phyloP scores from a whole-genome alignment of 441 rosid species.

The Rhodomyrtus psidioides region DNA sequence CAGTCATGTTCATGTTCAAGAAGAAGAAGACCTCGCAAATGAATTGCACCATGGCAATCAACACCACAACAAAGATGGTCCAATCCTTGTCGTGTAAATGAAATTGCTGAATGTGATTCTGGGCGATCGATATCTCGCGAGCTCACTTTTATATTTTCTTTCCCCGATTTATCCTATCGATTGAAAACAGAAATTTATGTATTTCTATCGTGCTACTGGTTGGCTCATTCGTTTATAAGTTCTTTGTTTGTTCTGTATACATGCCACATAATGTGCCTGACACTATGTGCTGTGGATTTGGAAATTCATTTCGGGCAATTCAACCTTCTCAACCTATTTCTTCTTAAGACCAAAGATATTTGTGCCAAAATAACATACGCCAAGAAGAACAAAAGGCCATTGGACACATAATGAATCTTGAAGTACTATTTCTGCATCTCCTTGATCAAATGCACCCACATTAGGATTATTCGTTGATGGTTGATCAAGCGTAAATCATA shows the following conservation, averaged over 20 bases:
- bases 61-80: not conserved
- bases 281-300: not conserved
- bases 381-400: too few relatives aligned
- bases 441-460: too few relatives aligned
- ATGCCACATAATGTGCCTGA: not conserved
- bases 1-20: conserved; percentile 9
- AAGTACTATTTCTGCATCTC: too few relatives aligned
- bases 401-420: too few relatives aligned
- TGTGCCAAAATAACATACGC: too few relatives aligned
- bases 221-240: not conserved
- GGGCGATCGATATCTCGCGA: not conserved
- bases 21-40: conserved; percentile 4
- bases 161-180: not conserved
- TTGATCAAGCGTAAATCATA: too few relatives aligned
- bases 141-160: not conserved
- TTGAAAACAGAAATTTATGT: not conserved
- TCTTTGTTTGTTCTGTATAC: not conserved
- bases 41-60: not conserved
- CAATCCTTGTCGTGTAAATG: not conserved
- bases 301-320: too few relatives aligned
- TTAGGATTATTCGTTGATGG: too few relatives aligned
- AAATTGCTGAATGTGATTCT: not conserved
- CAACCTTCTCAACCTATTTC: too few relatives aligned
- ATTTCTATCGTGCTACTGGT: not conserved
- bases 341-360: too few relatives aligned